Base-by-base conservation (phyloP, 2,329 filamentous ascomycete species). In the Thermoascus crustaceus region DNA sequence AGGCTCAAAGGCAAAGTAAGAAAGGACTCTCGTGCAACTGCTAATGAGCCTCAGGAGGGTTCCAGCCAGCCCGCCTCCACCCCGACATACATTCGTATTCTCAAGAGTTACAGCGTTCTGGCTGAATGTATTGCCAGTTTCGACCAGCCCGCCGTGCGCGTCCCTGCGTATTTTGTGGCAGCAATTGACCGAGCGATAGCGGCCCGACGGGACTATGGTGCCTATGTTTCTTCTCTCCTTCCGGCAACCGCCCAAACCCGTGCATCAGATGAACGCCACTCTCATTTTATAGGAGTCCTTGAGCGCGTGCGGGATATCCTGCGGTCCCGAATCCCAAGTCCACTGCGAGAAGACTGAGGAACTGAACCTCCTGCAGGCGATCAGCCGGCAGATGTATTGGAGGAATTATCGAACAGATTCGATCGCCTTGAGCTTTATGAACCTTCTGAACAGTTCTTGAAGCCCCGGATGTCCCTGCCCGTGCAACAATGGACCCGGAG, bases 371-470 rank as follows among this genome's bases (percentile, higher is more conserved):
- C n/a, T n/a, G n/a, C n/a, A n/a, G n/a, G 18, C 7, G 23, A 40
- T 22, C 16, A 23, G 9, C 14, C 21, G 21, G 22, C 17, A 7
- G 34, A 34, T 14, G 20, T 21, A n/a, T 19, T 21, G 20, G 24
- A 31, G 9, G 26, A 38, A 14, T 6, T 32, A 13, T 11, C 30
- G 11, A 66, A 62, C 38, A 49, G 48, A 13, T 68, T 69, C 39
- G 51, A 49, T 2, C 31, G 40, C 3, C 44, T 68, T 7, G 44
- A 51, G 1, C 40, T 67, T 8, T 50, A 65, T 25, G 63, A 67
- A 16, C 53, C 61, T 1, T 64, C 60, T 0, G 46, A 61, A 14
- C 48, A 46, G 4, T 67, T 67, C 41, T 25, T 61, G 4, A 42
- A 57, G 50, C 56, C 6, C 52, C 58, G 0, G 45, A 57, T 26